Evolutionary conservation across 768 basidiomycete genomes (phyloP).

Genomic region (Chiua virens): DNA sequence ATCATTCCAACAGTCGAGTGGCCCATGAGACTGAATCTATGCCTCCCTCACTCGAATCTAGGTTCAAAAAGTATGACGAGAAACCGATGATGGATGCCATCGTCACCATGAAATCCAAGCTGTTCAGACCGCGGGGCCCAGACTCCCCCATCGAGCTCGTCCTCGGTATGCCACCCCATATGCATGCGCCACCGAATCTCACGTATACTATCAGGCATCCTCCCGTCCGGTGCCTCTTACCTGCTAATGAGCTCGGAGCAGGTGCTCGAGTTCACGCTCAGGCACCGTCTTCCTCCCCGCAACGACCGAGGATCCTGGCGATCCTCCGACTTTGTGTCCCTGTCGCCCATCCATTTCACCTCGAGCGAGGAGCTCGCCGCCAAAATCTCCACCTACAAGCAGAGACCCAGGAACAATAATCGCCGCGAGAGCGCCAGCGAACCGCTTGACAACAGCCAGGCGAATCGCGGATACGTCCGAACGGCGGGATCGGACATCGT

Average conservation of each 20-base stretch:
- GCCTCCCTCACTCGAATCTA: background rate
- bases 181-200: background rate
- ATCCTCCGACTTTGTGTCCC: constrained; percentile 38
- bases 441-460: constrained; percentile 39
- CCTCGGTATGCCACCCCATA: constrained; percentile 34
- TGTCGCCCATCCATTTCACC: constrained; percentile 49
- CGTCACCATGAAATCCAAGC: constrained; percentile 25
- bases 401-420: constrained; percentile 37
- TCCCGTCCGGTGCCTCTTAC: constrained; percentile 43
- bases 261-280: constrained; percentile 21
- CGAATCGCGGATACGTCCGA: constrained; percentile 38
- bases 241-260: constrained; percentile 41
- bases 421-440: constrained; percentile 11
- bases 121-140: constrained; percentile 28
- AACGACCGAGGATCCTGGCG: constrained; percentile 14
- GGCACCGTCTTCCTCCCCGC: constrained; percentile 6
- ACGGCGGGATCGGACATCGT: constrained; percentile 15
- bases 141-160: constrained; percentile 40
- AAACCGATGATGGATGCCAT: constrained; percentile 34
- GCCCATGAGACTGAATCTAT: background rate
- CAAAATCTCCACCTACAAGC: constrained; percentile 41
- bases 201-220: constrained; percentile 37
- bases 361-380: constrained; percentile 31
- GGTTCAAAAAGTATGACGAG: constrained; percentile 36
- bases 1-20: background rate